Percentiles rank a stretch among this genome's conserved stretches.
Evolutionary conservation across 192 early-diverging fungal genomes (phyloP).

Genomic region (Coemansia sp.): DNA sequence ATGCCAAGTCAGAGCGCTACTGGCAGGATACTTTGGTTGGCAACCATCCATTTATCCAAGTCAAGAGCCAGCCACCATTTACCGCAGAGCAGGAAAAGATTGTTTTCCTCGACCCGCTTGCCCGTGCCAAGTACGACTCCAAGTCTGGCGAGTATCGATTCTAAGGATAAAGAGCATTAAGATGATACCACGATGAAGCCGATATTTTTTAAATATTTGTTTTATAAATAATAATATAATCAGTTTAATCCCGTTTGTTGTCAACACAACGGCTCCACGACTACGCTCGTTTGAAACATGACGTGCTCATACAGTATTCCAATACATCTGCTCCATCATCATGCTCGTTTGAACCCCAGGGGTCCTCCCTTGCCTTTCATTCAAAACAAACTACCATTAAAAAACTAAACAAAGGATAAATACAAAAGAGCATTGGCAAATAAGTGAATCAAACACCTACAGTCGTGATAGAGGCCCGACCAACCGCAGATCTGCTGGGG

Average conservation of each 20-base stretch:
- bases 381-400: neutral
- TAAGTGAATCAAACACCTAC: neutral
- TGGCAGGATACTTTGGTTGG: conserved; percentile 47
- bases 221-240: no score
- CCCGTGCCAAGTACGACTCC: conserved; percentile 25
- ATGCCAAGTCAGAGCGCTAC: conserved; percentile 21
- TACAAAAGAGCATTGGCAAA: neutral
- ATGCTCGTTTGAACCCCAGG: no score
- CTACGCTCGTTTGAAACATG: no score
- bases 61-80: conserved; percentile 30
- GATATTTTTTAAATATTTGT: no score
- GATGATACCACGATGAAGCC: no score
- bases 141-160: conserved; percentile 23
- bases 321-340: no score
- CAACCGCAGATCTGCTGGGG: conserved; percentile 3
- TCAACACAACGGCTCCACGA: no score
- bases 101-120: conserved; percentile 31
- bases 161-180: neutral
- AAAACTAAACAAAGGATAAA: neutral
- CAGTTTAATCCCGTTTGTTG: no score
- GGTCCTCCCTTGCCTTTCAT: neutral
- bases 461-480: neutral
- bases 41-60: conserved; percentile 38
- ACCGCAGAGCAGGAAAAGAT: conserved; percentile 27
- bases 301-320: no score